Evolutionary conservation across 1,139 yeast species (phyloP), one percentile per base, ranked within the genome.

Genomic region (Zygoascus sp.): DNA sequence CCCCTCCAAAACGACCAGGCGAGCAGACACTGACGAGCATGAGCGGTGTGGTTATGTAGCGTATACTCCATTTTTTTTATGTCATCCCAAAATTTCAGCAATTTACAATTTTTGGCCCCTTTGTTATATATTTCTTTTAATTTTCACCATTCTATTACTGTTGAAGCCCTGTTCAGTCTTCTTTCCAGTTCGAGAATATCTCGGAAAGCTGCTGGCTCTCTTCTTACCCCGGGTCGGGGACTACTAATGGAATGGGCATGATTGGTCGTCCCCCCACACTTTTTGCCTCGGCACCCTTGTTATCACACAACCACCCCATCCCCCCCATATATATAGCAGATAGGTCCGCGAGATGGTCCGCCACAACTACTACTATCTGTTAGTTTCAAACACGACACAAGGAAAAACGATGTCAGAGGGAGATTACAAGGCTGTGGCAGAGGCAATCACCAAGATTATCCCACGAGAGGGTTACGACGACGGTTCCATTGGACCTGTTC

Each of bases 371-470:
- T 40, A 30, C 23, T 10, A 22, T 25, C 17, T 40, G 17, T 21
- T 40, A 13, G 27, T 21, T 15, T 23, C 15, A 30, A 20, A 20
- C 20, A 11, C 25, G 8, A 20, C 27, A 21, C 13, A 13, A 20
- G n/a, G n/a, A 17, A 27, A 27, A 20, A 40, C 19, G 34, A 42
- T 42, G 45, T 17, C 10, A 19, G 45, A 45, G 25, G 55, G 54
- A 32, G 70, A 85, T 53, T 89, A 84, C 67, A 92, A 84, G 60
- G 65, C 79, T 25, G 80, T 90, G 35, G 86, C 87, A 63, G 86
- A 87, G 58, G 92, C 80, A 32, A 88, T 90, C 65, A 88, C 92
- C 5, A 65, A 72, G 44, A 82, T 85, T 56, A 67, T 92, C 36
- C 77, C 81, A 52, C 88, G 85, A 32, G 81, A 83, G 49, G 94